Evolutionary conservation across 2,329 filamentous ascomycete genomes (phyloP).

Genomic region (Calonectria montana): DNA sequence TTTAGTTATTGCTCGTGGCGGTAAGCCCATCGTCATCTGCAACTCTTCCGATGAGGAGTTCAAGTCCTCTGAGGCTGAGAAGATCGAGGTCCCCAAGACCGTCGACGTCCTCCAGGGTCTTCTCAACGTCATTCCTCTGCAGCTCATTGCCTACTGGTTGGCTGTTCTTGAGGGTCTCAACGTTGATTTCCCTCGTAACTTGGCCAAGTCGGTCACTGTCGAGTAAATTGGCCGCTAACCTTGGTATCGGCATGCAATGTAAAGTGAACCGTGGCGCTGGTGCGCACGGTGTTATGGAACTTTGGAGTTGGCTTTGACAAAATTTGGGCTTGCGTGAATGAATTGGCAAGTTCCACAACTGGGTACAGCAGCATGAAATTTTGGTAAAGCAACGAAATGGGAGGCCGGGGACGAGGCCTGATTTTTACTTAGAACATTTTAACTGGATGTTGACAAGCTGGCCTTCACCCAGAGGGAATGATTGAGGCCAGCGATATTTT

Average conservation of each 20-base stretch:
- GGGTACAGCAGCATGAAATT: conserved; percentile 35
- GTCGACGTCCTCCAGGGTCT: conserved; percentile 96
- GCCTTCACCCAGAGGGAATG: conserved; percentile 21
- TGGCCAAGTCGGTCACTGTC: conserved; percentile 99
- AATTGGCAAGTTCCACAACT: conserved; percentile 37
- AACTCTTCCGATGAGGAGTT: conserved; percentile 92
- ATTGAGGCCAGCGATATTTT: conserved; percentile 30
- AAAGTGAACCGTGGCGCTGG: conserved; percentile 35
- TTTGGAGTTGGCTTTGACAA: conserved; percentile 45
- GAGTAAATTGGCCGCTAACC: conserved; percentile 71
- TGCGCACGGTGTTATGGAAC: conserved; percentile 37
- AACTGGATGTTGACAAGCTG: conserved; percentile 24
- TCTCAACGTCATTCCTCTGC: conserved; percentile 96
- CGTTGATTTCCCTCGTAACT: conserved; percentile 97
- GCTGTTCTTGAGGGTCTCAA: conserved; percentile 96
- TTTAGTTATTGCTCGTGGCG: conserved; percentile 90
- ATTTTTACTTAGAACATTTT: conserved; percentile 39
- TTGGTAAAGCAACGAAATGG: conserved; percentile 36
- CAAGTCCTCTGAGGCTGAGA: conserved; percentile 86
- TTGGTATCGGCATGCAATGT: conserved; percentile 33
- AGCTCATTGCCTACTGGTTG: conserved; percentile 99
- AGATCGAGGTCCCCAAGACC: conserved; percentile 96
- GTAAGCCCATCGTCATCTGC: conserved; percentile 99
- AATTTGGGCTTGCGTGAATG: conserved; percentile 38
- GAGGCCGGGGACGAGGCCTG: conserved; percentile 37